phyloP scores from a whole-genome alignment of 1,284 basidiomycete genomes.

The Microbotryum silenes-acaulis region DNA sequence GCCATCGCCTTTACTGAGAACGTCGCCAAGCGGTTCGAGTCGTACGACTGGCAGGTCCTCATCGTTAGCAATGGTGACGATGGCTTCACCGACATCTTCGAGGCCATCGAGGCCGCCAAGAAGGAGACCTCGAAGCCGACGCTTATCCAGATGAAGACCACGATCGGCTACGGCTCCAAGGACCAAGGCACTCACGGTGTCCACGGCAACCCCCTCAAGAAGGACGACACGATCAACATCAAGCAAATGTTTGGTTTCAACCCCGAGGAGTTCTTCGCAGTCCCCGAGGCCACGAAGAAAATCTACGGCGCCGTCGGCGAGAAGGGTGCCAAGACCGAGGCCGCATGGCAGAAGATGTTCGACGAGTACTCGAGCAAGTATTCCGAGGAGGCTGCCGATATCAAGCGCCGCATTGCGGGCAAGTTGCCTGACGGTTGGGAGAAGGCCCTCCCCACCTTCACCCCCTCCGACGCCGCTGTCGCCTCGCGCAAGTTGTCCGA shows the following conservation, averaged over 20 bases:
- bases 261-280: constrained; percentile 66
- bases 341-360: constrained; percentile 67
- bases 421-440: constrained; percentile 82
- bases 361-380: constrained; percentile 66
- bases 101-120: constrained; percentile 70
- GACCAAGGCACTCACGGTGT: constrained; percentile 86
- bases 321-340: constrained; percentile 65
- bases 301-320: constrained; percentile 60
- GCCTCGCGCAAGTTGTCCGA: constrained; percentile 91
- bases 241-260: constrained; percentile 82
- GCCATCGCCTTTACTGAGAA: constrained; percentile 89
- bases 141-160: constrained; percentile 66
- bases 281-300: constrained; percentile 67
- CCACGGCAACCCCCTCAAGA: constrained; percentile 85
- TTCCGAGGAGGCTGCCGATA: constrained; percentile 74
- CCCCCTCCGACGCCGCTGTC: constrained; percentile 68
- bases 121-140: constrained; percentile 74
- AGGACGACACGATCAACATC: constrained; percentile 76
- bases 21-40: constrained; percentile 73
- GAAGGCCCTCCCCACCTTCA: constrained; percentile 73
- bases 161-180: constrained; percentile 89
- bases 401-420: constrained; percentile 73
- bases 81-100: constrained; percentile 69
- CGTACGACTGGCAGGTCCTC: constrained; percentile 92
- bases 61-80: constrained; percentile 45